Percentiles rank a stretch among this genome's conserved stretches.
These are phyloP conservation scores for Conticribra weissflogii DNA, from an alignment of 108 stramenopile species.

Conservation along the genomic window DNA sequence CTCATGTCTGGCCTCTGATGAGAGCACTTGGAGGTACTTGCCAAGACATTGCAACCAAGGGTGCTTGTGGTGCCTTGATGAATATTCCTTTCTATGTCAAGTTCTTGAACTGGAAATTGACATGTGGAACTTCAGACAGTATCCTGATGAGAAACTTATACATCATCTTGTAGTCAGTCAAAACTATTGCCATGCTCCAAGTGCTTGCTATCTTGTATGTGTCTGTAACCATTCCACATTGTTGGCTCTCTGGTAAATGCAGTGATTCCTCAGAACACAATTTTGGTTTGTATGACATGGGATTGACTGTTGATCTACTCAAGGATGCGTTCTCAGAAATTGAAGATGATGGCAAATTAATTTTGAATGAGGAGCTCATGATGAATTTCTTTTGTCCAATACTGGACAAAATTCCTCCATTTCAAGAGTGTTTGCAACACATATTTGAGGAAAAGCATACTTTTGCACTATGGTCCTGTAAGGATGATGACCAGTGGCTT, in stretches of 20 bases:
- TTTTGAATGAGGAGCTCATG: slow-evolving; percentile 22
- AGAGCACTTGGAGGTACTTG: slow-evolving; percentile 13
- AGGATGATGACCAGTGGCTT: not conserved
- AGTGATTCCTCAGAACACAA: not conserved
- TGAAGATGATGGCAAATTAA: not conserved
- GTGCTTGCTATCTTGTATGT: slow-evolving; percentile 16
- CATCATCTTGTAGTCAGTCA: slow-evolving; percentile 3
- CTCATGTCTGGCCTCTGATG: too few species aligned
- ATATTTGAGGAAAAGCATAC: slow-evolving; percentile 4
- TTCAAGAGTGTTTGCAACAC: not conserved
- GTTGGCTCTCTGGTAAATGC: slow-evolving; percentile 10
- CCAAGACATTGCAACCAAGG: slow-evolving; percentile 13
- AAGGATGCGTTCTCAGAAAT: slow-evolving; percentile 5
- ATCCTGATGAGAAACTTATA: slow-evolving; percentile 11
- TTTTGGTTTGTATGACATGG: slow-evolving; percentile 5
- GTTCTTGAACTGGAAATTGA: slow-evolving; percentile 16
- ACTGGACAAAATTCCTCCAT: not conserved
- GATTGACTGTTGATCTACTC: slow-evolving; percentile 16
- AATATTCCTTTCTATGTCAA: slow-evolving; percentile 8
- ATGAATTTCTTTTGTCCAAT: slow-evolving; percentile 7
- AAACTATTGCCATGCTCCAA: slow-evolving; percentile 6
- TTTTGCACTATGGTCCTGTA: too few species aligned
- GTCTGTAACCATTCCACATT: slow-evolving; percentile 3
- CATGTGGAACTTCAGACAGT: not conserved
- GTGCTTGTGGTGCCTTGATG: too few species aligned